phyloP scores from a whole-genome alignment of 139 green algal species.

The Coccomyxa sp. region DNA sequence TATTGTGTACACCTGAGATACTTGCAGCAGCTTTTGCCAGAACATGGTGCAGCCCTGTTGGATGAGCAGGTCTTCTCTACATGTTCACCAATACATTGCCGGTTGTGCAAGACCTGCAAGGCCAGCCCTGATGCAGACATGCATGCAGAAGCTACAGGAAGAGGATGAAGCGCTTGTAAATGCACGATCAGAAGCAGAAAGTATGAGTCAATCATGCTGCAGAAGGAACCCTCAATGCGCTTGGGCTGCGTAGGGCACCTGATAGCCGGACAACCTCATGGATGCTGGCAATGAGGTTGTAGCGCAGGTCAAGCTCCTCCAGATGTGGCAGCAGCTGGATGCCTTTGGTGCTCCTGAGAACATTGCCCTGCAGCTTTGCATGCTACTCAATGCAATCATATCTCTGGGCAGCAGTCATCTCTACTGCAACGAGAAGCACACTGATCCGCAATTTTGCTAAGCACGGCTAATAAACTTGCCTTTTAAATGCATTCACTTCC shows the following conservation, averaged over 20 bases:
- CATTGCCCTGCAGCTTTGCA: constrained; percentile 4
- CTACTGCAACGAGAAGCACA: neutral
- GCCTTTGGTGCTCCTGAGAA: neutral
- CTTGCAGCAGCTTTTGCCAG: too few relatives aligned
- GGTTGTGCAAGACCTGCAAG: too few relatives aligned
- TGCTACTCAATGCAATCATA: neutral
- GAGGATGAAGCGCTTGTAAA: neutral
- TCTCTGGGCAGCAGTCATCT: neutral
- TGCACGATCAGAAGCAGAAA: neutral
- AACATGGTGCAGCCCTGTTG: too few relatives aligned
- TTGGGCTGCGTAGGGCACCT: constrained; percentile 5
- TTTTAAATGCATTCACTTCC: neutral
- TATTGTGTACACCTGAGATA: too few relatives aligned
- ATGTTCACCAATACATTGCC: too few relatives aligned
- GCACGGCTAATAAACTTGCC: neutral
- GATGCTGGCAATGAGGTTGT: constrained; percentile 14
- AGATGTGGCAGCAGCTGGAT: constrained; percentile 2
- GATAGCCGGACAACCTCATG: constrained; percentile 6
- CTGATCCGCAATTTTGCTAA: neutral
- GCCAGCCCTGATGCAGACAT: too few relatives aligned
- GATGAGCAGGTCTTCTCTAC: too few relatives aligned
- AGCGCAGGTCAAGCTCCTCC: constrained; percentile 19
- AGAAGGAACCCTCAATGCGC: too few relatives aligned
- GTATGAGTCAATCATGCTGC: too few relatives aligned
- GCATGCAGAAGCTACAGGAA: too few relatives aligned